Conservation (phyloP, 2,329 filamentous ascomycete species). For the Penicillium fuscoglaucum region DNA sequence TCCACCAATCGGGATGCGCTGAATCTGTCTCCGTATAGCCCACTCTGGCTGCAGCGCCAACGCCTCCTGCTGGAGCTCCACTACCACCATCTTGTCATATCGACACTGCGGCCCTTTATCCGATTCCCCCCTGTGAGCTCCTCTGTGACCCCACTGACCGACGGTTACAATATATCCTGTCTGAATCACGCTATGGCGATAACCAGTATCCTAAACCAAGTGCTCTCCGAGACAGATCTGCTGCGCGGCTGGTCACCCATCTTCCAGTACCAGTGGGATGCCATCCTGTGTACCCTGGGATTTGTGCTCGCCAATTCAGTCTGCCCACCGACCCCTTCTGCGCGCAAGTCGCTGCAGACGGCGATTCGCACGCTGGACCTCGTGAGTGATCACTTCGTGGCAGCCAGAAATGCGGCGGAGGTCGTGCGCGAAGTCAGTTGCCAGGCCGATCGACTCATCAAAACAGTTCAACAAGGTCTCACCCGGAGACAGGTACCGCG, state of each 20-base stretch:
- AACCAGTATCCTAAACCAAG: background rate
- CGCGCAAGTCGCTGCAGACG: slow-evolving; percentile 37
- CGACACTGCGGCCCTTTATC: slow-evolving; percentile 45
- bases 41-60: slow-evolving; percentile 46
- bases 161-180: background rate
- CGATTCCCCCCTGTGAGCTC: slow-evolving; percentile 29
- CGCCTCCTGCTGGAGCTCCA: slow-evolving; percentile 44
- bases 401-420: slow-evolving; percentile 26
- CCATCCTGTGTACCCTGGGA: background rate
- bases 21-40: slow-evolving; percentile 34
- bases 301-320: slow-evolving; percentile 18
- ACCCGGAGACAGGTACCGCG: background rate
- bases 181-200: background rate
- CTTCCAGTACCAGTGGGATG: slow-evolving; percentile 1
- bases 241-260: background rate
- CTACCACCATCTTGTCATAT: slow-evolving; percentile 43
- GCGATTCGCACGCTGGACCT: slow-evolving; percentile 41
- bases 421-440: background rate
- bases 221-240: background rate
- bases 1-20: background rate
- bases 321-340: slow-evolving; percentile 28
- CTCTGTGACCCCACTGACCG: background rate
- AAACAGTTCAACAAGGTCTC: background rate
- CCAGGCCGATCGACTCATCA: background rate
- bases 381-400: slow-evolving; percentile 37